Evolutionary conservation across 1,284 basidiomycete genomes (phyloP), one percentile per base, ranked within the genome.

Genomic region (Naganishia albida): DNA sequence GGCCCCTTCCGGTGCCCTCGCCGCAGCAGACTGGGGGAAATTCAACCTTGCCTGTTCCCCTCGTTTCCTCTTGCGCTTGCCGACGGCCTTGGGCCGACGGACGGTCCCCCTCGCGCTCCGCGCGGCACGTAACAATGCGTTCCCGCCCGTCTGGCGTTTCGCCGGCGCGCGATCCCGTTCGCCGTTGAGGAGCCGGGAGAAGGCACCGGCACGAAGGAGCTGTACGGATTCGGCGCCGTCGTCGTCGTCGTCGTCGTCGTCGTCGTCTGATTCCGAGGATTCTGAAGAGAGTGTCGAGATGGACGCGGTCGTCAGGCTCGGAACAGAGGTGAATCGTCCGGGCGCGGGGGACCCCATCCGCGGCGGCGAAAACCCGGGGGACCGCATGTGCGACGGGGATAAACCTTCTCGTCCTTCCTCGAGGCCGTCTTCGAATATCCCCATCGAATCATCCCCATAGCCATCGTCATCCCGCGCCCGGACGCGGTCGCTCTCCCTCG

Each of bases 401-500:
- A 48, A 34, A 2, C 23, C 25, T 30, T 26, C 25, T 26, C 12
- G 13, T 25, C n/a, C 28, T 2, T 28, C 23, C 7, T 48, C 46
- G 18, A 44, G 18, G 16, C 23, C 43, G 26, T 59, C 56, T n/a
- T 20, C 56, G 38, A 59, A 59, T 7, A 59, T 59, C n/a, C 44
- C 56, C 26, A 59, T 23, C 7, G 67, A 16, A 42, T 70, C 69
- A 34, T 68, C 48, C 13, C 65, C 49, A 39, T 66, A 64, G 53
- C 63, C 64, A 30, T 63, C 67, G 18, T 43, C 64, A 13, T 64
- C 34, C 2, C n/a, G 52, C 26, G 39, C 23, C 8, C 12, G 52
- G 30, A 55, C 16, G 15, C 40, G 34, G n/a, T 16, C 51, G 3
- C 26, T 64, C 50, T 12, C 28, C 20, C 50, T 28, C 25, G 15